A percentile compares a stretch with the other conserved stretches of the same genome.
phyloP scores from a whole-genome alignment of 495 filamentous ascomycete genomes.

The Annulohypoxylon bovei region DNA sequence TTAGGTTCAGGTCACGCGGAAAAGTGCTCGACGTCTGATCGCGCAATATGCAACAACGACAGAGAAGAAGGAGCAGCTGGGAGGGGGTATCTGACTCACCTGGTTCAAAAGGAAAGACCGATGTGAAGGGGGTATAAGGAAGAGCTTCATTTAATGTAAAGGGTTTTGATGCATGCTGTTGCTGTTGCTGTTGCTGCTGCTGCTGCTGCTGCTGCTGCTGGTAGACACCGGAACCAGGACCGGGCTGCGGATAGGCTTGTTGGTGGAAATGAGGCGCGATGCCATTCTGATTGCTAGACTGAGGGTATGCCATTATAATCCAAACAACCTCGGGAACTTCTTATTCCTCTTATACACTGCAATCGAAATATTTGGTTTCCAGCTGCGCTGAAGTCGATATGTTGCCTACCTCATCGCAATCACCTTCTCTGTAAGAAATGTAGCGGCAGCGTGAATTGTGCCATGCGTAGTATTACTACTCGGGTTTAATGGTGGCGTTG shows the following conservation, averaged over 20 bases:
- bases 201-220: slow-evolving; percentile 27
- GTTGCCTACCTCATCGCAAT: slow-evolving; percentile 34
- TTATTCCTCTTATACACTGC: slow-evolving; percentile 27
- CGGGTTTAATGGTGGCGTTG: not conserved
- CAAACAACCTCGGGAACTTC: slow-evolving; percentile 7
- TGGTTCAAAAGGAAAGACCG: slow-evolving; percentile 85
- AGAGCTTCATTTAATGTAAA: slow-evolving; percentile 82
- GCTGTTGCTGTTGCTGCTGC: slow-evolving; percentile 27
- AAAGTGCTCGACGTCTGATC: not conserved
- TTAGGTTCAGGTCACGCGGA: slow-evolving; percentile 28
- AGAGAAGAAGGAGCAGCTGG: slow-evolving; percentile 45
- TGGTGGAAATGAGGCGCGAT: slow-evolving; percentile 37
- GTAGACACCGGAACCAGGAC: slow-evolving; percentile 1
- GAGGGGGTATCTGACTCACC: slow-evolving; percentile 63
- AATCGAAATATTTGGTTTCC: slow-evolving; percentile 20
- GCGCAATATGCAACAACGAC: slow-evolving; percentile 3
- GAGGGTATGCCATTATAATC: slow-evolving; percentile 50
- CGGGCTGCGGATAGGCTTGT: slow-evolving; percentile 28
- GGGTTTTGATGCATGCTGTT: slow-evolving; percentile 43
- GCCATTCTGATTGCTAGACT: slow-evolving; percentile 43
- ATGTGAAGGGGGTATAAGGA: slow-evolving; percentile 90
- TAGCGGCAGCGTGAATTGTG: slow-evolving; percentile 16
- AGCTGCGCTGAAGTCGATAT: slow-evolving; percentile 15
- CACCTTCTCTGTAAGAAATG: slow-evolving; percentile 17
- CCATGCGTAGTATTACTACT: slow-evolving; percentile 24